Conservation (phyloP, 2,329 filamentous ascomycete species). For the Ceratocystis cacaofunesta region DNA sequence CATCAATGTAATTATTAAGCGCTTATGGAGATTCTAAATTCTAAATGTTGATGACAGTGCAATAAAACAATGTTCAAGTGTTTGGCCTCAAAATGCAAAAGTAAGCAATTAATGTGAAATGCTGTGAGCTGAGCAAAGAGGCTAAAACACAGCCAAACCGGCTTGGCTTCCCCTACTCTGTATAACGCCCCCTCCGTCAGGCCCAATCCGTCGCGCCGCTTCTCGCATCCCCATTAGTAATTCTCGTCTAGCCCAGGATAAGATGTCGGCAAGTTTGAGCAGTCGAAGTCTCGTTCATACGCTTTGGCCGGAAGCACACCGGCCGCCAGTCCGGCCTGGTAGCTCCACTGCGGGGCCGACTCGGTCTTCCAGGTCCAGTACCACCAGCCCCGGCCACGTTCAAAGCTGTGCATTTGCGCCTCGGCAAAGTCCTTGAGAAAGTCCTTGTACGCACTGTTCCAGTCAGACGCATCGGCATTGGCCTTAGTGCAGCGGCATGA, state of each 20-base stretch:
- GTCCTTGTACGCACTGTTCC: slow-evolving; percentile 61
- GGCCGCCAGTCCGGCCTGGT: slow-evolving; percentile 60
- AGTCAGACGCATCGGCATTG: slow-evolving; percentile 56
- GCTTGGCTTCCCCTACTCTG: too few species aligned
- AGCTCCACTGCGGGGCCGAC: slow-evolving; percentile 77
- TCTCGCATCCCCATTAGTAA: background rate
- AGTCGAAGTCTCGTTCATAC: slow-evolving; percentile 56
- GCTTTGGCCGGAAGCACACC: slow-evolving; percentile 68
- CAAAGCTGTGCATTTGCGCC: slow-evolving; percentile 90
- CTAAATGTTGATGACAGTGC: too few species aligned
- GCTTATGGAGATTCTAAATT: too few species aligned
- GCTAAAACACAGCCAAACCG: too few species aligned
- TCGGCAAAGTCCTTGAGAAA: slow-evolving; percentile 84
- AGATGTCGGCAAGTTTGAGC: slow-evolving; percentile 40
- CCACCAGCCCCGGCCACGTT: slow-evolving; percentile 92
- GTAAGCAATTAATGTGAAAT: too few species aligned
- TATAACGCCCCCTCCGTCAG: background rate
- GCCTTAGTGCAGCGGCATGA: slow-evolving; percentile 60
- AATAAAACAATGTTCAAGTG: too few species aligned
- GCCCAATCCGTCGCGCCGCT: background rate
- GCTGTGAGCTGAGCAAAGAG: too few species aligned
- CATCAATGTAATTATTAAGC: too few species aligned
- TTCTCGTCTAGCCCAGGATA: slow-evolving; percentile 38
- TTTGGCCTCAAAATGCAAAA: too few species aligned
- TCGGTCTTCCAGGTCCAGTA: slow-evolving; percentile 99